phyloP scores from a whole-genome alignment of 768 basidiomycete genomes.

The Fibroporia radiculosa region DNA sequence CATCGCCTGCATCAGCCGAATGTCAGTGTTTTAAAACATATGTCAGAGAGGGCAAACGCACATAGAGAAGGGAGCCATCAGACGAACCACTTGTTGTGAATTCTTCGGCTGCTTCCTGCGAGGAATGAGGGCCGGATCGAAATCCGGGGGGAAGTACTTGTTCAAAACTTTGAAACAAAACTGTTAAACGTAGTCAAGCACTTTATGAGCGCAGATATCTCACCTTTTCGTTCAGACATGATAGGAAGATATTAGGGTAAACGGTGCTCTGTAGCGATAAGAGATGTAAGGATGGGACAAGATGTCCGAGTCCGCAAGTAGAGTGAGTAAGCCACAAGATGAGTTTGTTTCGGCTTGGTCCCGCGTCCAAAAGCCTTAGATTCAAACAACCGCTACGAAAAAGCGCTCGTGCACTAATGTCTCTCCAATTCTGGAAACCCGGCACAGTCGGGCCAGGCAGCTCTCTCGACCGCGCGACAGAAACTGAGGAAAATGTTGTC shows the following conservation, averaged over 20 bases:
- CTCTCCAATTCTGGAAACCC: constrained; percentile 83
- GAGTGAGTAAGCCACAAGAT: not conserved
- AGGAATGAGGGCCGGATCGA: constrained; percentile 94
- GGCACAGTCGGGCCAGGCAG: constrained; percentile 82
- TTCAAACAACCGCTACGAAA: constrained; percentile 1
- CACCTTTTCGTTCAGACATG: constrained; percentile 85
- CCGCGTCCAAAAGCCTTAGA: constrained; percentile 7
- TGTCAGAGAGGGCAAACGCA: constrained; percentile 27
- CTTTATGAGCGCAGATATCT: constrained; percentile 3
- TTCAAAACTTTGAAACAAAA: constrained; percentile 59
- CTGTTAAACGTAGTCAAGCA: constrained; percentile 1
- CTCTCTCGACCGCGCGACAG: constrained; percentile 75
- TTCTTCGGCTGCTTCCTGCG: constrained; percentile 87
- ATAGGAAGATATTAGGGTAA: constrained; percentile 16
- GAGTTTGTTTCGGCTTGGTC: constrained; percentile 3
- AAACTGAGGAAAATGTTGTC: constrained; percentile 65
- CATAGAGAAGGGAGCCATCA: constrained; percentile 99
- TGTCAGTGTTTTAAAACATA: constrained; percentile 1
- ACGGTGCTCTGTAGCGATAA: not conserved
- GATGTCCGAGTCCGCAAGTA: not conserved
- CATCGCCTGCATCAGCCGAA: constrained; percentile 53
- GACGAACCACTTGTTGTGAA: constrained; percentile 93
- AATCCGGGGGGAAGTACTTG: constrained; percentile 97
- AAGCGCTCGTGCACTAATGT: constrained; percentile 29
- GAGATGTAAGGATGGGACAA: not conserved